Evolutionary conservation across 208 protist genomes (phyloP).

Genomic region (Leishmania braziliensis): DNA sequence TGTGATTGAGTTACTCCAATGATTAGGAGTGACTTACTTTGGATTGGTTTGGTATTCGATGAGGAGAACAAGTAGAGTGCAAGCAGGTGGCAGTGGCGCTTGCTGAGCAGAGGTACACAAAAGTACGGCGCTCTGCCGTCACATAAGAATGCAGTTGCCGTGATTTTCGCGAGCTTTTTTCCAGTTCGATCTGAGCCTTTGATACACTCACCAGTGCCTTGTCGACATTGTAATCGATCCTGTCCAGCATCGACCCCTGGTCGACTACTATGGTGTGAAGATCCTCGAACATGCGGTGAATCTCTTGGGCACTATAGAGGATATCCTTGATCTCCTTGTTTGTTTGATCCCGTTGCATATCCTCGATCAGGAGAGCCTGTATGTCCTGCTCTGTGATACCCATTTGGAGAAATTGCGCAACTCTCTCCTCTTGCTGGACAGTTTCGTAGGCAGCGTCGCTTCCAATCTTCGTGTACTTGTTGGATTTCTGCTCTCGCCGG

Average conservation of each 20-base stretch:
- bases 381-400: conserved; percentile 86
- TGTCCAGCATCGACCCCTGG: conserved; percentile 91
- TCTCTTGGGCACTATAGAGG: conserved; percentile 76
- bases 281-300: conserved; percentile 87
- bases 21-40: background rate
- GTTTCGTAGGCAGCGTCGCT: conserved; percentile 53
- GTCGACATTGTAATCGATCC: conserved; percentile 92
- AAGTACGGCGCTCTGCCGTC: background rate
- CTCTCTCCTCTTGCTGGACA: conserved; percentile 62
- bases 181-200: conserved; percentile 69
- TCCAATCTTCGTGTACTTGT: conserved; percentile 66
- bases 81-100: background rate
- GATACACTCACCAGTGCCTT: conserved; percentile 52
- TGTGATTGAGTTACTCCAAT: background rate
- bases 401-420: conserved; percentile 69
- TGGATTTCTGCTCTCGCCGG: conserved; percentile 48
- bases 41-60: background rate
- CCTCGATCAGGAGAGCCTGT: conserved; percentile 68
- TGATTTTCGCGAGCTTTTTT: conserved; percentile 87
- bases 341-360: conserved; percentile 55
- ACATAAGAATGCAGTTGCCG: conserved; percentile 61
- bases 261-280: conserved; percentile 76
- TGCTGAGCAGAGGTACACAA: conserved; percentile 7
- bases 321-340: conserved; percentile 84
- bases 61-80: background rate